phyloP scores from a whole-genome alignment of 1,284 basidiomycete species.

The Cryptococcus sp. region DNA sequence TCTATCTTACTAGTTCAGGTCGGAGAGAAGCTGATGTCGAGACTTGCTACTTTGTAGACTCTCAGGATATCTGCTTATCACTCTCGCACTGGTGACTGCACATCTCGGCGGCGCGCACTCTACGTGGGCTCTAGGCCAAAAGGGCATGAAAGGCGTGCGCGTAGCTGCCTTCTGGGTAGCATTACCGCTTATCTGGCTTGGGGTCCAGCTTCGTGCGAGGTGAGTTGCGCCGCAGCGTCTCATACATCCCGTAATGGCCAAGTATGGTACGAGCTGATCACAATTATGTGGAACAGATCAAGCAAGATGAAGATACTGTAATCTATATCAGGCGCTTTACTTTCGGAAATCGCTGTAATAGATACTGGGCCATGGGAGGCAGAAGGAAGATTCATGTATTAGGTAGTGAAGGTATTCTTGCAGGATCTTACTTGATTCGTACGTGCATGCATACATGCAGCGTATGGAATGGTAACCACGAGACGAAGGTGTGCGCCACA shows the following conservation, averaged over 20 bases:
- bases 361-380: no score
- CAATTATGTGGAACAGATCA: slow-evolving; percentile 10
- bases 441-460: no score
- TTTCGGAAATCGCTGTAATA: no score
- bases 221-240: slow-evolving; percentile 16
- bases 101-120: slow-evolving; percentile 46
- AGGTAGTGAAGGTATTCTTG: no score
- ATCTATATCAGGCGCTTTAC: not conserved
- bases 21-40: no score
- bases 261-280: not conserved
- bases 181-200: slow-evolving; percentile 38
- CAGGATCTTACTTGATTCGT: no score
- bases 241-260: not conserved
- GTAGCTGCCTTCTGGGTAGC: slow-evolving; percentile 44
- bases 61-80: slow-evolving; percentile 47
- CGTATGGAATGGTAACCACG: no score
- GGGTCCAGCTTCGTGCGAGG: slow-evolving; percentile 36
- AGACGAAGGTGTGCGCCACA: no score
- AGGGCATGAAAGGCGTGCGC: slow-evolving; percentile 18
- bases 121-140: slow-evolving; percentile 31
- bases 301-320: slow-evolving; percentile 39
- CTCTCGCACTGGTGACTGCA: slow-evolving; percentile 40
- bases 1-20: not conserved
- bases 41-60: slow-evolving; percentile 20
- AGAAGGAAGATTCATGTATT: no score